Evolutionary conservation across 306 rosid genomes (phyloP), one percentile per base, ranked within the genome.

Genomic region (Clitoria ternatea): DNA sequence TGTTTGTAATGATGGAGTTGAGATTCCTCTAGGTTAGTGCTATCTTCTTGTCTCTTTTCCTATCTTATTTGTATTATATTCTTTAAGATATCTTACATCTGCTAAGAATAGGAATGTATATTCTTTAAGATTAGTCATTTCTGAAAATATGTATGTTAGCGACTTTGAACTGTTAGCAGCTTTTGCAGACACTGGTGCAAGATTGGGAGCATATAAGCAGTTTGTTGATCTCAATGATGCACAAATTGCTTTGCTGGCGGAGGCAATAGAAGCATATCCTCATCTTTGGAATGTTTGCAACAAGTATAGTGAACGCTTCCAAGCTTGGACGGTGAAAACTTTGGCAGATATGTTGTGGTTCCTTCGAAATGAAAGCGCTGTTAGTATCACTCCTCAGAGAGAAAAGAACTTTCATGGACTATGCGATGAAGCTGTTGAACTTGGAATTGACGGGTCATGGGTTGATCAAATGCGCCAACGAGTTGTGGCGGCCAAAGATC

Each of bases 401-500:
- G 15, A 42, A 32, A 32, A 71, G 4, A 39, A 72, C 27, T 72
- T 72, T 45, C 39, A 45, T 12, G 5, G 2, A 33, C 49, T 72
- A n/a, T 59, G 77, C 0, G 4, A 59, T 59, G 77, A 44, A 45
- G 69, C 39, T 44, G 17, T 33, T 22, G 32, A 60, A 61, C 50
- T 72, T 9, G 70, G 61, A 47, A 32, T 60, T 35, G 77, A 72
- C 3, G 47, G 30, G 18, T 35, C 77, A 22, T 72, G 77, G 77
- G 61, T 72, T 60, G 61, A 60, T 10, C 40, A 44, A 47, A 72
- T 72, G 62, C 42, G 9, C 14, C 50, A 61, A 23, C 50, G 22
- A 32, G 52, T 60, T 20, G 13, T n/a, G 35, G n/a, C n/a, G n/a
- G 70, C 29, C 0, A 72, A 49, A 29, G 77, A 47, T 72, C 49